Conservation (phyloP, 352 stramenopile species). For the Plasmopara muralis region DNA sequence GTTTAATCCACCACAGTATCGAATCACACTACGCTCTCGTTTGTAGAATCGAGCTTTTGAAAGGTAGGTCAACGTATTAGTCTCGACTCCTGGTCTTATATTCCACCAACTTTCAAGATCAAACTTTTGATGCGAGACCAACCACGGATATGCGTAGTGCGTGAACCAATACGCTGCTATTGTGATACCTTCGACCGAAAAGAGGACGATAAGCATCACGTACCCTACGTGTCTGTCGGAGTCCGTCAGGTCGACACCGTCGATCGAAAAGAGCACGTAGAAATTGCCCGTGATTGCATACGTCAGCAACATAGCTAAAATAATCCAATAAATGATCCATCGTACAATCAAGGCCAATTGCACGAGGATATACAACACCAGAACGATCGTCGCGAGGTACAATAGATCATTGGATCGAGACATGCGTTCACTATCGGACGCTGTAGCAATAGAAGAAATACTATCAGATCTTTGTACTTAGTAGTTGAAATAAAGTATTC, state of each 20-base stretch:
- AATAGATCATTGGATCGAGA: slow-evolving; percentile 43
- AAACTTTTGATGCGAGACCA: slow-evolving; percentile 43
- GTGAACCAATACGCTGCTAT: slow-evolving; percentile 53
- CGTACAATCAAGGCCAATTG: slow-evolving; percentile 67
- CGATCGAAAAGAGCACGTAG: slow-evolving; percentile 44
- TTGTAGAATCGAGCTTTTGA: slow-evolving; percentile 43
- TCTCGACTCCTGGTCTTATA: slow-evolving; percentile 33
- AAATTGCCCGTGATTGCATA: slow-evolving; percentile 43
- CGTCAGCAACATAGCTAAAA: slow-evolving; percentile 55
- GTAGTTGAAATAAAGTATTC: not conserved
- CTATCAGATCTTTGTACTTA: not conserved
- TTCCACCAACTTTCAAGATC: slow-evolving; percentile 44
- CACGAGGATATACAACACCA: slow-evolving; percentile 60
- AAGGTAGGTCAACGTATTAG: slow-evolving; percentile 45
- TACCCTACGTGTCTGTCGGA: slow-evolving; percentile 22
- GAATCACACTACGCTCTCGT: slow-evolving; percentile 37
- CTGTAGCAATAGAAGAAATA: slow-evolving; percentile 6
- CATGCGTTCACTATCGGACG: slow-evolving; percentile 8
- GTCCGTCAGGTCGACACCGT: slow-evolving; percentile 21
- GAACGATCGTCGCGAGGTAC: slow-evolving; percentile 34
- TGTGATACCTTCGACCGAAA: slow-evolving; percentile 33
- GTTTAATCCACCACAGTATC: slow-evolving; percentile 64
- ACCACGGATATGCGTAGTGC: slow-evolving; percentile 57
- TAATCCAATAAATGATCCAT: slow-evolving; percentile 81
- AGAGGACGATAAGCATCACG: slow-evolving; percentile 31